Evolutionary conservation across 2,329 filamentous ascomycete genomes (phyloP).

Genomic region (Mollisiaceae sp.): DNA sequence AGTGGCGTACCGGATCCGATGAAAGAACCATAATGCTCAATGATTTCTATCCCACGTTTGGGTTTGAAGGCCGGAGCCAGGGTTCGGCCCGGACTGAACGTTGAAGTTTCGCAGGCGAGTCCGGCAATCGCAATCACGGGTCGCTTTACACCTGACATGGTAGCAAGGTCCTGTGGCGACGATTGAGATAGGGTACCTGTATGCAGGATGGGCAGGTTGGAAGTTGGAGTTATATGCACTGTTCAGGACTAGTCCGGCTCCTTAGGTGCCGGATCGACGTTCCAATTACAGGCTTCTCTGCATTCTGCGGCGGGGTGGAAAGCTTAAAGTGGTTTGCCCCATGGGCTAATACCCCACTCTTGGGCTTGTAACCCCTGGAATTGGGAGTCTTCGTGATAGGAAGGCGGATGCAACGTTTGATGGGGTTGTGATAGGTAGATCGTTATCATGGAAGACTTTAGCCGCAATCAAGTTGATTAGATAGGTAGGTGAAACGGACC

Average conservation of each 20-base stretch:
- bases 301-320: background rate
- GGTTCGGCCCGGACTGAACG: conserved; percentile 57
- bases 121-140: conserved; percentile 57
- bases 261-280: background rate
- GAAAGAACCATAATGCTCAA: conserved; percentile 51
- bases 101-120: conserved; percentile 59
- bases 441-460: conserved; percentile 5
- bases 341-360: background rate
- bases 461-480: background rate
- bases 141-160: conserved; percentile 32
- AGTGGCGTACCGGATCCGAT: conserved; percentile 49
- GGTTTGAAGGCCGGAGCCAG: conserved; percentile 55
- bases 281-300: background rate
- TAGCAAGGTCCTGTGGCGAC: background rate
- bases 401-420: conserved; percentile 7
- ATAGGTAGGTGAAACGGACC: background rate
- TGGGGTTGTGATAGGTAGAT: background rate
- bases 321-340: background rate
- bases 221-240: background rate
- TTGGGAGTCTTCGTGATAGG: background rate
- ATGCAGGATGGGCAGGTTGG: conserved; percentile 7
- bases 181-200: background rate
- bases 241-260: background rate
- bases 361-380: background rate
- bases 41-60: conserved; percentile 49